Evolutionary conservation across 352 stramenopile species (phyloP).

Genomic region (Phytophthora podocarpi): DNA sequence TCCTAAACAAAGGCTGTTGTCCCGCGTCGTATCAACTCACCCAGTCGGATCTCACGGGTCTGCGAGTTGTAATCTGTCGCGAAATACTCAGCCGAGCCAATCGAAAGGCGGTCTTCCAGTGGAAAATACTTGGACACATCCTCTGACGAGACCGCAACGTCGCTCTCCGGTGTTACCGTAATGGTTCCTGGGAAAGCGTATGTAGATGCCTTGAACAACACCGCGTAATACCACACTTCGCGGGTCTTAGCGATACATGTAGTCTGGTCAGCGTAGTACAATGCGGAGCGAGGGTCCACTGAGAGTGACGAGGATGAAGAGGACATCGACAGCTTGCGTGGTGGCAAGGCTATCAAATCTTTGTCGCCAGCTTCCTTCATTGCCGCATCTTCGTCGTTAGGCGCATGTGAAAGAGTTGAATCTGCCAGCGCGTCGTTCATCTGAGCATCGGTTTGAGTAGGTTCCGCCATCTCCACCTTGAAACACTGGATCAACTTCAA

Average conservation of each 20-base stretch:
- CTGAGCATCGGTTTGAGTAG: neutral
- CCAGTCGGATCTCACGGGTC: conserved; percentile 50
- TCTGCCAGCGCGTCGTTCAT: neutral
- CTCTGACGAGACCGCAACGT: conserved; percentile 42
- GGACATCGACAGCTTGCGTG: conserved; percentile 24
- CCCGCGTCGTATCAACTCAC: conserved; percentile 21
- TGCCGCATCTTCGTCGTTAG: conserved; percentile 9
- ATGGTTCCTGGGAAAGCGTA: conserved; percentile 57
- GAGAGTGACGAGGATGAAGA: conserved; percentile 20
- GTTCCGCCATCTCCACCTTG: conserved; percentile 38
- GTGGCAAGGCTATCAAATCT: neutral
- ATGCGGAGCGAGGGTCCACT: conserved; percentile 2
- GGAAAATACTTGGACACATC: conserved; percentile 69
- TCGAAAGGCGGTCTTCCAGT: conserved; percentile 57
- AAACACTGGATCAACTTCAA: conserved; percentile 59
- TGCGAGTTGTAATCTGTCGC: conserved; percentile 43
- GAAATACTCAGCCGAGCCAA: conserved; percentile 63
- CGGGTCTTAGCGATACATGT: conserved; percentile 32
- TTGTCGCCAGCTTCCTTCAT: conserved; percentile 7
- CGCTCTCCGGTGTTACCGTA: conserved; percentile 42
- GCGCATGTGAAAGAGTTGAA: neutral
- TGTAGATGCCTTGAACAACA: conserved; percentile 67
- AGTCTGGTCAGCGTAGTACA: conserved; percentile 39
- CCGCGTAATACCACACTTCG: conserved; percentile 77
- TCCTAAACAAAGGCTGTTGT: too few species aligned